Base-by-base conservation (phyloP, 2,329 filamentous ascomycete genomes). In the Penicillium sp. region DNA sequence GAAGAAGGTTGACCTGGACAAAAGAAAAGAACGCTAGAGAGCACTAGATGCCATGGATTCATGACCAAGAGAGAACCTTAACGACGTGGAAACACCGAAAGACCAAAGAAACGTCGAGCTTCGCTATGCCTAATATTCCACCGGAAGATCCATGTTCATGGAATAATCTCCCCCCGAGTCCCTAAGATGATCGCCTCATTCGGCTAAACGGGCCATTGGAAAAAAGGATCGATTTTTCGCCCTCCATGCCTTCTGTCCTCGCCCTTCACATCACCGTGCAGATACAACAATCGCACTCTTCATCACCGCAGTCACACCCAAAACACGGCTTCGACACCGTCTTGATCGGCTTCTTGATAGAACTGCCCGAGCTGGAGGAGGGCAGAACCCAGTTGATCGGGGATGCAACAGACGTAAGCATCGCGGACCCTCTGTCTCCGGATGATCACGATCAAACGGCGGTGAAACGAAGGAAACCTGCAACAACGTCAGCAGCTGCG, bases 241-340 rank as follows among this genome's bases (percentile, higher is more conserved):
- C 19, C n/a, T 31, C 24, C 40, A 22, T 24, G 18, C n/a, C 19
- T 13, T 3, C 22, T 14, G 11, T 11, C 40, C 19, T 2, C 13
- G 2, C 3, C 41, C 41, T 35, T 74, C 66, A 78, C 75, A 78
- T 78, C 56, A 78, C 73, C 11, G 69, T 73, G 59, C 75, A 78
- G 55, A 78, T 73, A 51, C 74, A 76, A 55, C 73, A 77, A 59
- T 78, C 75, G 36, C 75, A 78, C 39, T 75, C 74, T 50, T 76
- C 74, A 60, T 75, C 75, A 6, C 75, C 74, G 33, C 75, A 78
- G 46, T 76, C 75, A 52, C 75, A 78, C 3, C 75, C 74, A 54
- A 78, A 77, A 50, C 75, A 78, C 9, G 75, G 75, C 59, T 77
- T 78, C 9, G 73, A 71, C 4, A 73, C 71, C 2, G 68, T 60